Conservation (phyloP, 805 yeast genomes). For the Yarrowia porcina region DNA sequence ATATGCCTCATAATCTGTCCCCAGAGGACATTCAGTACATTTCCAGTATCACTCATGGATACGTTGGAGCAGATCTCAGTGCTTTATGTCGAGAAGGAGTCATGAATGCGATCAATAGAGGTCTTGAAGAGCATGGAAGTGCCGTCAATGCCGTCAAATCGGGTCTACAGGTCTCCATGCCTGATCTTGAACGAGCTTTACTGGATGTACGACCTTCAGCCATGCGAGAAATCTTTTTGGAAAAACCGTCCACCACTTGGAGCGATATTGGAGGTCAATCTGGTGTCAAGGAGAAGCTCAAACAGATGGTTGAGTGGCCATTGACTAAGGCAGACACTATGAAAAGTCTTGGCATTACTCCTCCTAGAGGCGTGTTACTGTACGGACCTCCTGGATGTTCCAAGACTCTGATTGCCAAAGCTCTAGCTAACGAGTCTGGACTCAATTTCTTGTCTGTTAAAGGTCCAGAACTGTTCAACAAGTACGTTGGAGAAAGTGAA, state of each 20-base stretch:
- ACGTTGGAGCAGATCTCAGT: slow-evolving; percentile 92
- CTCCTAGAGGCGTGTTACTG: slow-evolving; percentile 89
- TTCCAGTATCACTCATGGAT: slow-evolving; percentile 87
- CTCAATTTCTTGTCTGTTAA: slow-evolving; percentile 90
- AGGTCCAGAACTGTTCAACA: slow-evolving; percentile 94
- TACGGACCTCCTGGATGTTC: slow-evolving; percentile 99
- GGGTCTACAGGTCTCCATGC: slow-evolving; percentile 40
- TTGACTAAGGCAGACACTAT: slow-evolving; percentile 78
- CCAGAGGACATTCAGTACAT: slow-evolving; percentile 56
- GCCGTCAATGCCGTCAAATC: not conserved
- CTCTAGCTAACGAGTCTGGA: slow-evolving; percentile 93
- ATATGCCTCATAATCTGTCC: slow-evolving; percentile 56
- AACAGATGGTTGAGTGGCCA: slow-evolving; percentile 91
- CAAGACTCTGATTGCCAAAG: slow-evolving; percentile 90
- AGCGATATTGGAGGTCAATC: slow-evolving; percentile 94
- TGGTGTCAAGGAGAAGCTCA: slow-evolving; percentile 70
- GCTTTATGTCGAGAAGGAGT: slow-evolving; percentile 88
- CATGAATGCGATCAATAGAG: slow-evolving; percentile 71
- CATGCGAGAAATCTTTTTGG: slow-evolving; percentile 91
- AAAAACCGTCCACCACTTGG: slow-evolving; percentile 93
- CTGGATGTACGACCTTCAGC: slow-evolving; percentile 90
- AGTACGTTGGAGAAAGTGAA: slow-evolving; percentile 95
- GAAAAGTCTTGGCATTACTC: slow-evolving; percentile 68
- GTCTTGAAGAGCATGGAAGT: slow-evolving; percentile 38
- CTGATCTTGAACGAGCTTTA: slow-evolving; percentile 69